Base-by-base conservation (phyloP, 2,329 filamentous ascomycete genomes). In the Penicillium sp. region DNA sequence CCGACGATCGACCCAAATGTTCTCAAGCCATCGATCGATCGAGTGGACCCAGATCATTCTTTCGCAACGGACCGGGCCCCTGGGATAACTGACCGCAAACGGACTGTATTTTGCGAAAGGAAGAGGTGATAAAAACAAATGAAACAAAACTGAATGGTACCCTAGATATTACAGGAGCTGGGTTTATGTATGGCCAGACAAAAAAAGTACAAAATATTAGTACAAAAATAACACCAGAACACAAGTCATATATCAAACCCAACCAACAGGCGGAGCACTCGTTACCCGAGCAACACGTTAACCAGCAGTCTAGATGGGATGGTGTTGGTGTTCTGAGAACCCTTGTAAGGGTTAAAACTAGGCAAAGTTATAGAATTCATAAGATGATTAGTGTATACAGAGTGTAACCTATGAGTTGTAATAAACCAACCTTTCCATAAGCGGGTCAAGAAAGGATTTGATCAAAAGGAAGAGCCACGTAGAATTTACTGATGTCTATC, bases 261-360 rank as follows among this genome's bases (percentile, higher is more conserved):
- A 12, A 45, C 15, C 15, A 6, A 45, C 0, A 19, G 6, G 2
- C 13, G 13, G 21, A 15, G 15, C 13, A 3, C 5, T n/a, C 3
- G 25, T 46, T 29, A 10, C 41, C 23, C 8, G 21, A 25, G 41
- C 41, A 43, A 43, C 21, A 9, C 3, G 15, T 43, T 6, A 1
- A 25, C 15, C 15, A 19, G 1, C 17, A 45, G 21, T 31, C 10
- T 12, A 12, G 76, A 75, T 3, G 58, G 50, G 2, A 27, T 37
- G 0, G 38, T 46, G 21, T 64, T 33, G 0, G 31, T 46, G 25
- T 63, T 58, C 2, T 62, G 33, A 15, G 49, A 57, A 29, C 69
- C 64, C 19, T 66, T 64, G 62, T 80, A n/a, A n/a, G n/a, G n/a
- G n/a, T n/a, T n/a, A n/a, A n/a, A n/a, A n/a, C n/a, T n/a, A n/a